Conservation (phyloP, 306 rosid species). For the Oemleria cerasiformis region DNA sequence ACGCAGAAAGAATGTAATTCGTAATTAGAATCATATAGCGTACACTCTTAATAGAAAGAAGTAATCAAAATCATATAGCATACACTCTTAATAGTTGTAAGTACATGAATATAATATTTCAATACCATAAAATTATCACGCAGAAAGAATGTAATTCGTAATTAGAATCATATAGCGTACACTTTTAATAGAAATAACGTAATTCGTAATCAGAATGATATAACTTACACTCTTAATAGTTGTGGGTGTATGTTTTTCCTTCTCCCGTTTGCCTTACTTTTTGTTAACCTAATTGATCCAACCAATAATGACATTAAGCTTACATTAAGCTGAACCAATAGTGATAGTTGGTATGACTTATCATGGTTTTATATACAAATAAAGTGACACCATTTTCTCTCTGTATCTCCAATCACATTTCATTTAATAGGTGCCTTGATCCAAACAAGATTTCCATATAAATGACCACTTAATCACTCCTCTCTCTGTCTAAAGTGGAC, state of each 20-base stretch:
- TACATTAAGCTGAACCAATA: too few species aligned
- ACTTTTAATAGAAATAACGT: too few species aligned
- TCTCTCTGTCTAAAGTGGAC: background rate
- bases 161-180: too few species aligned
- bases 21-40: too few species aligned
- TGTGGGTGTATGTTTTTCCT: too few species aligned
- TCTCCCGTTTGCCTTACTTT: background rate
- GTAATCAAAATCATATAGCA: too few species aligned
- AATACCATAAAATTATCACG: background rate
- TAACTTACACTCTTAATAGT: too few species aligned
- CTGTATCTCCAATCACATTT: background rate
- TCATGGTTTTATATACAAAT: background rate
- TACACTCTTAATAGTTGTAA: too few species aligned
- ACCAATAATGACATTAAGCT: background rate
- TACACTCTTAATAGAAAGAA: too few species aligned
- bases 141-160: too few species aligned
- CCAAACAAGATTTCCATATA: background rate
- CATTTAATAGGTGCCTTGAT: background rate
- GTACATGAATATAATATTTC: background rate
- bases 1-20: too few species aligned
- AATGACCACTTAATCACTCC: background rate
- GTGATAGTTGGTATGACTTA: background rate
- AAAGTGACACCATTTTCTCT: slow-evolving; percentile 2
- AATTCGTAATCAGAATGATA: too few species aligned
- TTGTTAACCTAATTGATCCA: background rate